Conservation (phyloP, 352 stramenopile species). For the Phytophthora nicotianae region DNA sequence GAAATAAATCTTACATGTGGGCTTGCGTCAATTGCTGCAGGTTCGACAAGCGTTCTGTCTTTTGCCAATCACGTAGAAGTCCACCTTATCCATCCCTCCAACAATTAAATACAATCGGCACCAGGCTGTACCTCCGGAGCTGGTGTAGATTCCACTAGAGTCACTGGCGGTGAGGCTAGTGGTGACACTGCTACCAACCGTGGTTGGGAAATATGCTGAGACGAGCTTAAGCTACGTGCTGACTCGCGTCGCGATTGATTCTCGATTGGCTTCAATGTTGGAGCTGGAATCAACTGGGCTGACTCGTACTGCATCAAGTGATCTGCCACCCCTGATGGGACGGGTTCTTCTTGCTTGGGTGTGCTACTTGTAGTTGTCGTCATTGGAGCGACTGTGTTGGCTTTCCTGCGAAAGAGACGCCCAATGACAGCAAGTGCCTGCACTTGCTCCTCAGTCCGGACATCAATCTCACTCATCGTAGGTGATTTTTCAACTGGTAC, state of each 20-base stretch:
- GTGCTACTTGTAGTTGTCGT: background rate
- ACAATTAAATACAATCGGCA: too few relatives aligned
- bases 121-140: too few relatives aligned
- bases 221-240: background rate
- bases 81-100: too few relatives aligned
- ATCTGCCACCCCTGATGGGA: constrained; percentile 6
- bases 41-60: too few relatives aligned
- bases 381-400: constrained; percentile 12
- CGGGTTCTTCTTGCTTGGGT: constrained; percentile 11
- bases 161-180: background rate
- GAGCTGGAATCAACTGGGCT: constrained; percentile 5
- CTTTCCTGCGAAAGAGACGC: constrained; percentile 18
- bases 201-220: background rate
- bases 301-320: constrained; percentile 15
- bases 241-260: constrained; percentile 6
- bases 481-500: background rate
- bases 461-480: constrained; percentile 8
- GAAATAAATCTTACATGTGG: too few relatives aligned
- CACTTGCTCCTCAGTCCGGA: constrained; percentile 6
- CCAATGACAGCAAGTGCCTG: constrained; percentile 24
- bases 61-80: too few relatives aligned
- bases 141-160: background rate
- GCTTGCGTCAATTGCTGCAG: too few relatives aligned
- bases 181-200: constrained; percentile 2
- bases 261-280: constrained; percentile 12